These are phyloP conservation scores for Neovahlkampfia damariscottae DNA, from an alignment of 78 protist species.

Conservation along the genomic window DNA sequence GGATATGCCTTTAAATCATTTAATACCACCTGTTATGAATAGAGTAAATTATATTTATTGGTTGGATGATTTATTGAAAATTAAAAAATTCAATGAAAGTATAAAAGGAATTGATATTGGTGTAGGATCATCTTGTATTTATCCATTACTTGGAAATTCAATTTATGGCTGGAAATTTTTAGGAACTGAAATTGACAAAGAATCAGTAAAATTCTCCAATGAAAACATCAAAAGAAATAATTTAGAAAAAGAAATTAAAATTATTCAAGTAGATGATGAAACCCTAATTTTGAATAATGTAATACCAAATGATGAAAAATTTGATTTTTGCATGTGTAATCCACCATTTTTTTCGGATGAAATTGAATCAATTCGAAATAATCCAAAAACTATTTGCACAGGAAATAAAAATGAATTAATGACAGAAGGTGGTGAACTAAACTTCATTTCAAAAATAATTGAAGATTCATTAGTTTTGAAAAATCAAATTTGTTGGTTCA, in stretches of 20 bases:
- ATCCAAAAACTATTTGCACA: background rate
- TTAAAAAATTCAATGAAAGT: background rate
- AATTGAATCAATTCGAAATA: background rate
- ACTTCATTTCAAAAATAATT: background rate
- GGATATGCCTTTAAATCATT: background rate
- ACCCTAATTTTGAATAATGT: background rate
- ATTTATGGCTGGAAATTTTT: background rate
- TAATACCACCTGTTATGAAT: background rate
- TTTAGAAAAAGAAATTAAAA: background rate
- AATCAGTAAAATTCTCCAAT: background rate
- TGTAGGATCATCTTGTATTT: background rate
- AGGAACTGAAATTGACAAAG: background rate
- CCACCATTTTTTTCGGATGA: background rate
- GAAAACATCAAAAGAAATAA: background rate
- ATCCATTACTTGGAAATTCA: background rate
- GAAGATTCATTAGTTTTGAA: background rate
- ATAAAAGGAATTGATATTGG: slow-evolving; percentile 1
- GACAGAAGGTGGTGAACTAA: background rate
- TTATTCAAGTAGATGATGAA: background rate
- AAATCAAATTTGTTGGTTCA: background rate
- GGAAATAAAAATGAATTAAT: background rate
- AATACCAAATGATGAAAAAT: background rate
- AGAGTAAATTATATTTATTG: background rate
- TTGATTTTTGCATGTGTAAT: background rate
- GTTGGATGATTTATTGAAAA: background rate